Evolutionary conservation across 1,284 basidiomycete species (phyloP), one percentile per base, ranked within the genome.

Genomic region (Pisolithus thermaeus): DNA sequence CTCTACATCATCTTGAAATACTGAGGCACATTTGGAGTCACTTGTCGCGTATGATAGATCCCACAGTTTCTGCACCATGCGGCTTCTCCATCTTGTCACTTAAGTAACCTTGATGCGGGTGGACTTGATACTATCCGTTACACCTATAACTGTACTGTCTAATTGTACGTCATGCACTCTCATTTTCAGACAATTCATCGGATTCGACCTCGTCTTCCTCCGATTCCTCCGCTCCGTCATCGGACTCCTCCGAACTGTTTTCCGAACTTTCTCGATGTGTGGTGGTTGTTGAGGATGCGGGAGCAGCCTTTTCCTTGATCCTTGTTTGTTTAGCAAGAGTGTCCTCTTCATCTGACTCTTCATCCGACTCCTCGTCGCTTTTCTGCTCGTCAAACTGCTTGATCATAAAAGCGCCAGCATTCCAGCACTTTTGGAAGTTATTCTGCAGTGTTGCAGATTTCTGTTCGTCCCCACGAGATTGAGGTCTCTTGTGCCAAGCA

Each of bases 381-480:
- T 82, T 84, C 59, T 91, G 87, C 45, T 83, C 84, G 55, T 85
- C 77, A 49, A 90, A 88, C 59, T 89, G 84, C 59, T 84, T 76
- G 46, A 90, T 84, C 82, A 91, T 83, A 54, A 76, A 77, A 25
- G 74, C 71, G 3, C 86, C 87, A n/a, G 89, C 75, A 9, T 66
- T 67, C 87, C 87, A 87, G 62, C 82, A 85, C 63, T 79, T 84
- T 61, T 76, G 74, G 52, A 85, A 64, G 56, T 81, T 82, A 38
- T 84, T 84, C 25, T 65, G 63, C 32, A 73, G 60, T 20, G 62
- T 54, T 3, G 71, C 72, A 7, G 68, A 57, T 49, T 73, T 72
- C 22, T 72, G 56, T 16, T 73, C 79, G 46, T 71, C 71, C 30
- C 80, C 83, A 55, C 72, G 72, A 14, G 83, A 74, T 20, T 60